These are phyloP conservation scores for Rhodamnia rubescens DNA, from an alignment of 345 rosid species.

Conservation along the genomic window DNA sequence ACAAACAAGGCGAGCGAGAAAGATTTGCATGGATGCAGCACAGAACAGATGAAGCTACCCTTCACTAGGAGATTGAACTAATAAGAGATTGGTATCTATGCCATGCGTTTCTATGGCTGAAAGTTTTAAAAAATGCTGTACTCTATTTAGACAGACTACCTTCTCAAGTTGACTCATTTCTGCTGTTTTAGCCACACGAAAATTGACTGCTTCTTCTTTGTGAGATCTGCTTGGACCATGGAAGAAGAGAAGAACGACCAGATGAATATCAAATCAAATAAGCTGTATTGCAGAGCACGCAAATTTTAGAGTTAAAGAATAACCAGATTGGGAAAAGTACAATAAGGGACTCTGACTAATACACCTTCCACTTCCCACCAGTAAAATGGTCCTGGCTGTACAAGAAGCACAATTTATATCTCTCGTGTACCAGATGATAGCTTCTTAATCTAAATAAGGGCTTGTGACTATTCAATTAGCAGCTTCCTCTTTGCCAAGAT, in stretches of 20 bases:
- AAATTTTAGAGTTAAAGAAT: not conserved
- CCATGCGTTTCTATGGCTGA: not conserved
- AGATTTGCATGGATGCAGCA: not conserved
- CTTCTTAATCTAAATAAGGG: not conserved
- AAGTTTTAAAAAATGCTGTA: not conserved
- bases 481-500: not conserved
- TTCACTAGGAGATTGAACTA: not conserved
- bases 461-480: not conserved
- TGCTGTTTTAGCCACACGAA: constrained; percentile 54
- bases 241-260: not conserved
- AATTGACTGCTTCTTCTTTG: constrained; percentile 79
- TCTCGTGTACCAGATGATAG: not conserved
- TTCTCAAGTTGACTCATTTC: constrained; percentile 77
- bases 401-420: not conserved
- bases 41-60: not conserved
- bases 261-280: not conserved
- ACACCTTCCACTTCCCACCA: not conserved
- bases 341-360: not conserved
- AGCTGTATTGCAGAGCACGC: not conserved
- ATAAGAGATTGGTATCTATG: not conserved
- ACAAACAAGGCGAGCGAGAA: not conserved
- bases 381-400: not conserved
- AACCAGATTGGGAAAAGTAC: not conserved
- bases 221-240: constrained; percentile 40
- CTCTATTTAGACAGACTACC: constrained; percentile 22